These are phyloP conservation scores for Acaromyces ingoldii DNA, from an alignment of 1,284 basidiomycete genomes.

Conservation along the genomic window DNA sequence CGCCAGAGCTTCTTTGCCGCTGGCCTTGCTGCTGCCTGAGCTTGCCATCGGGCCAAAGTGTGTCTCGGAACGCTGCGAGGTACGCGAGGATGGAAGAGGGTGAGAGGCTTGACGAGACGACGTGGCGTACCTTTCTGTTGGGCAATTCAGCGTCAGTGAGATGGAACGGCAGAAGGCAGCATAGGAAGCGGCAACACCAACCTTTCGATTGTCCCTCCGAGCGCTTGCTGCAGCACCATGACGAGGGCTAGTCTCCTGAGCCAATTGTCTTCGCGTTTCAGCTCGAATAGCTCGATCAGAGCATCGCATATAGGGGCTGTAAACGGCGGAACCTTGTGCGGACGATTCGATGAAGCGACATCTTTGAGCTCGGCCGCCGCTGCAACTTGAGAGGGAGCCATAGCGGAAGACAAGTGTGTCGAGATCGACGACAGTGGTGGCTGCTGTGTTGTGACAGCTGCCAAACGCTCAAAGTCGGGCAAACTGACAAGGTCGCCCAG, in stretches of 20 bases:
- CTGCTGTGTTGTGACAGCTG: neutral
- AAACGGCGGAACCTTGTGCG: slow-evolving; percentile 67
- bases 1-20: slow-evolving; percentile 71
- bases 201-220: slow-evolving; percentile 93
- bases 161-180: neutral
- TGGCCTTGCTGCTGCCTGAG: slow-evolving; percentile 61
- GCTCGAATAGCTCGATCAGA: slow-evolving; percentile 83
- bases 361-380: slow-evolving; percentile 64
- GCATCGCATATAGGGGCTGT: slow-evolving; percentile 91
- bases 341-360: slow-evolving; percentile 77
- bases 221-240: slow-evolving; percentile 87
- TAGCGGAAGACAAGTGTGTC: too few relatives aligned
- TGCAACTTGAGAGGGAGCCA: too few relatives aligned
- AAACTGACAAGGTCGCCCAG: neutral
- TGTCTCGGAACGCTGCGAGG: slow-evolving; percentile 62
- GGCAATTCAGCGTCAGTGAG: neutral
- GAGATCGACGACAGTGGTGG: too few relatives aligned
- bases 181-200: slow-evolving; percentile 50
- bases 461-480: neutral
- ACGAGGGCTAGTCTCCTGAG: slow-evolving; percentile 90
- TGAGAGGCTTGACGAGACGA: slow-evolving; percentile 56
- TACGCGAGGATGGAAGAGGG: slow-evolving; percentile 58
- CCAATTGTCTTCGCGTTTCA: slow-evolving; percentile 94
- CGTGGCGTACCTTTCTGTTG: slow-evolving; percentile 77
- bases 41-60: slow-evolving; percentile 76